Conservation (phyloP, 306 rosid species). For the Argentina anserina region DNA sequence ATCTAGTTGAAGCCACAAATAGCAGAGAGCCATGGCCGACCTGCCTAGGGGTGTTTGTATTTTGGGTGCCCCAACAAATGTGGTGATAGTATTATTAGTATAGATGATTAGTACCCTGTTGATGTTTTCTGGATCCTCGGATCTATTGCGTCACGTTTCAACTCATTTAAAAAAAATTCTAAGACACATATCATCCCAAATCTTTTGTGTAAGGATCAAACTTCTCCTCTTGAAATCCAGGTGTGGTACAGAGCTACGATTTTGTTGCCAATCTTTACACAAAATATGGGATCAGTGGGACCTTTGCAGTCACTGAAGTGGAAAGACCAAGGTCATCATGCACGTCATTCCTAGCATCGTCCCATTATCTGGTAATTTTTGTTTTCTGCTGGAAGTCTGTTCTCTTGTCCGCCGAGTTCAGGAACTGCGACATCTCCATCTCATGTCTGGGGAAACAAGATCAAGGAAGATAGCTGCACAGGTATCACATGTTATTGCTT, state of each 20-base stretch:
- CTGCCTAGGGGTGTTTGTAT: background rate
- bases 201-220: background rate
- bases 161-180: background rate
- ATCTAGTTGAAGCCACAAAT: background rate
- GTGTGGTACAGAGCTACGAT: background rate
- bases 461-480: too few relatives aligned
- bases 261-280: background rate
- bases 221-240: background rate
- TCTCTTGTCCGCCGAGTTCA: background rate
- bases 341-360: background rate
- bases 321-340: background rate
- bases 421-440: background rate
- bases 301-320: background rate
- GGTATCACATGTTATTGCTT: background rate
- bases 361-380: background rate
- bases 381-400: background rate
- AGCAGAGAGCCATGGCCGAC: background rate
- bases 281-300: background rate
- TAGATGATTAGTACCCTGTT: background rate
- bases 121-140: background rate
- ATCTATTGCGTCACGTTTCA: background rate
- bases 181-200: background rate
- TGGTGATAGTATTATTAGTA: background rate
- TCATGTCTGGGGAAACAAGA: background rate
- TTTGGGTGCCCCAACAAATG: too few relatives aligned